Percentiles rank a stretch among this genome's conserved stretches.
Conservation (phyloP, 2,329 filamentous ascomycete species). For the Botryotinia narcissicola region DNA sequence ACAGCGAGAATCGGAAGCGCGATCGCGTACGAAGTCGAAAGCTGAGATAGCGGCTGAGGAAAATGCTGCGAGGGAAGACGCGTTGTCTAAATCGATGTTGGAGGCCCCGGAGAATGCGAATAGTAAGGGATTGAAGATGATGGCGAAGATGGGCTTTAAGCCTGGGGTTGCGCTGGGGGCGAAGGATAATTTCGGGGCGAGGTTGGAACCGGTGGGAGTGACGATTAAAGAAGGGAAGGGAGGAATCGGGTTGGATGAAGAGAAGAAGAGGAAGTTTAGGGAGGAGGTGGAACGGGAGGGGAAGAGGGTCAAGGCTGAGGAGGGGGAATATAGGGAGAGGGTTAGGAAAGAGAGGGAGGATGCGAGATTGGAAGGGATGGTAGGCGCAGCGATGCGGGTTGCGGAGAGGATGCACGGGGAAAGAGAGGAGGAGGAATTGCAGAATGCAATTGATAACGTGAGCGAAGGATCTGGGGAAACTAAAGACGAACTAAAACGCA, state of each 20-base stretch:
- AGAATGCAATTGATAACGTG: constrained; percentile 23
- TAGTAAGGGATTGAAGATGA: constrained; percentile 92
- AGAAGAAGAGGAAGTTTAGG: constrained; percentile 73
- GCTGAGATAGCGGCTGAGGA: constrained; percentile 76
- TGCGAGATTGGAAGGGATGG: constrained; percentile 63
- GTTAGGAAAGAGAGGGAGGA: constrained; percentile 66
- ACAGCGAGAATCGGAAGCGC: constrained; percentile 63
- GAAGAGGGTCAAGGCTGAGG: constrained; percentile 62
- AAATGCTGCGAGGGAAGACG: constrained; percentile 68
- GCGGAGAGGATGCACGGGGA: constrained; percentile 82
- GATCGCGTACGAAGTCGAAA: constrained; percentile 73
- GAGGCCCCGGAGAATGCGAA: constrained; percentile 52
- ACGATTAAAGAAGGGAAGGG: constrained; percentile 74
- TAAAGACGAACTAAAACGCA: constrained; percentile 34
- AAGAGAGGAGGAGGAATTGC: constrained; percentile 48
- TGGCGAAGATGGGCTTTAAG: constrained; percentile 92
- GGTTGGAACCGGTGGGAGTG: constrained; percentile 71
- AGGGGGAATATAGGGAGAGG: constrained; percentile 57
- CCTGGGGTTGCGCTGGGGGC: constrained; percentile 72
- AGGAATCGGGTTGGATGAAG: constrained; percentile 80
- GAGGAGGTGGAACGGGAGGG: constrained; percentile 58
- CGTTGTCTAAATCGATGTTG: constrained; percentile 71
- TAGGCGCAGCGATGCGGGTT: constrained; percentile 77
- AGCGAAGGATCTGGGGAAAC: constrained; percentile 29
- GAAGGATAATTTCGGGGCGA: constrained; percentile 43